These are phyloP conservation scores for Prunus dulcis DNA, from an alignment of 306 rosid genomes.

Conservation along the genomic window DNA sequence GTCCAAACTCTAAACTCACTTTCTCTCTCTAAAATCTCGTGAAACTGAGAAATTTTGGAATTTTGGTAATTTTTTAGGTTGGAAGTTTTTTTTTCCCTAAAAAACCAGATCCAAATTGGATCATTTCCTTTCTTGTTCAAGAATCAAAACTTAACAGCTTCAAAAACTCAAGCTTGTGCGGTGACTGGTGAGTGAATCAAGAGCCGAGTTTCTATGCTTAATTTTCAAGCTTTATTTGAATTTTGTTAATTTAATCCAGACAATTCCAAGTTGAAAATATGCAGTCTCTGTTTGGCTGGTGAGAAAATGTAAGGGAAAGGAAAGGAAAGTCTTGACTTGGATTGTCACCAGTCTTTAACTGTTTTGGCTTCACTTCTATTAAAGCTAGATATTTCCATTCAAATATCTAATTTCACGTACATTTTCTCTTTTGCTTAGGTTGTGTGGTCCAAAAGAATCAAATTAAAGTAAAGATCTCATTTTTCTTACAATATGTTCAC, in stretches of 20 bases:
- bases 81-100: neutral
- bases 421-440: neutral
- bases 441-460: neutral
- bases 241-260: neutral
- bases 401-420: neutral
- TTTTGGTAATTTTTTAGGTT: neutral
- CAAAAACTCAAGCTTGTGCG: neutral
- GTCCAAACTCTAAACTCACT: slow-evolving; percentile 6
- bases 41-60: neutral
- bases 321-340: slow-evolving; percentile 2
- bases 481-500: neutral
- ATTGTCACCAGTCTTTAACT: neutral
- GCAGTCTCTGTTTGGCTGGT: slow-evolving; percentile 17
- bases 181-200: neutral
- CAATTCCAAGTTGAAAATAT: neutral
- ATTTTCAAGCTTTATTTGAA: neutral
- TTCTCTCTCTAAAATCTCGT: neutral
- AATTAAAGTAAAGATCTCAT: neutral
- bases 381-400: neutral
- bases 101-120: neutral
- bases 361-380: neutral
- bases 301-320: neutral
- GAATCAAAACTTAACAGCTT: neutral
- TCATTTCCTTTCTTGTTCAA: neutral
- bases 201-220: neutral